These are phyloP conservation scores for Yarrowia phangngaensis DNA, from an alignment of 805 yeast genomes.

Conservation along the genomic window DNA sequence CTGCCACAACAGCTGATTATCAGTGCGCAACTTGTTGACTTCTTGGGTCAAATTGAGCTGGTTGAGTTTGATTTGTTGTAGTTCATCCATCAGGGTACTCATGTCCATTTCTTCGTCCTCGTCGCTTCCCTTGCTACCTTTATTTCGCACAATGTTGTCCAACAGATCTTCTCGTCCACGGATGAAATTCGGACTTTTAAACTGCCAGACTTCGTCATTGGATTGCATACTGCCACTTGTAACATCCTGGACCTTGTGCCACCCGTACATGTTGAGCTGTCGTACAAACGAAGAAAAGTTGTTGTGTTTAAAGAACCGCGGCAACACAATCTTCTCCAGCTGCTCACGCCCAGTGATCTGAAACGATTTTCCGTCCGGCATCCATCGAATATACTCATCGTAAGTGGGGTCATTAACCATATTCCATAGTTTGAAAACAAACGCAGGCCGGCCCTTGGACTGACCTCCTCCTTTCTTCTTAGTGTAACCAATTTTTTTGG, in stretches of 20 bases:
- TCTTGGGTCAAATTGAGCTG: conserved; percentile 83
- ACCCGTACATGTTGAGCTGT: conserved; percentile 96
- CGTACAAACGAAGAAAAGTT: conserved; percentile 95
- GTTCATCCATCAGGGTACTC: conserved; percentile 62
- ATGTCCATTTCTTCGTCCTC: conserved; percentile 43
- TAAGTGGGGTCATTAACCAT: conserved; percentile 86
- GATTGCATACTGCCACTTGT: conserved; percentile 53
- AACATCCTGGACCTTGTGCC: conserved; percentile 97
- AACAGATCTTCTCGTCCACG: conserved; percentile 77
- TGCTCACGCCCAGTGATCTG: conserved; percentile 77
- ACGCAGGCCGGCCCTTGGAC: conserved; percentile 61
- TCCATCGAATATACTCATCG: conserved; percentile 73
- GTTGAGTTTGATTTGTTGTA: conserved; percentile 70
- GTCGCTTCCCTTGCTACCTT: conserved; percentile 44
- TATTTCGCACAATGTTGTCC: conserved; percentile 79
- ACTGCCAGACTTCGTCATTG: conserved; percentile 82
- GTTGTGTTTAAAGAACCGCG: conserved; percentile 90
- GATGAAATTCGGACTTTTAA: conserved; percentile 75
- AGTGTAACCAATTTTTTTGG: conserved; percentile 20
- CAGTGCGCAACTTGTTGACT: conserved; percentile 73
- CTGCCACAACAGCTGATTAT: conserved; percentile 87
- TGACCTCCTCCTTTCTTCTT: conserved; percentile 31
- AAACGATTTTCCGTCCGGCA: conserved; percentile 77
- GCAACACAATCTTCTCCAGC: conserved; percentile 79
- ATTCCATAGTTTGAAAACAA: conserved; percentile 89